Base-by-base conservation (phyloP, 1,284 basidiomycete species). In the Microbotryomycetes sp. region DNA sequence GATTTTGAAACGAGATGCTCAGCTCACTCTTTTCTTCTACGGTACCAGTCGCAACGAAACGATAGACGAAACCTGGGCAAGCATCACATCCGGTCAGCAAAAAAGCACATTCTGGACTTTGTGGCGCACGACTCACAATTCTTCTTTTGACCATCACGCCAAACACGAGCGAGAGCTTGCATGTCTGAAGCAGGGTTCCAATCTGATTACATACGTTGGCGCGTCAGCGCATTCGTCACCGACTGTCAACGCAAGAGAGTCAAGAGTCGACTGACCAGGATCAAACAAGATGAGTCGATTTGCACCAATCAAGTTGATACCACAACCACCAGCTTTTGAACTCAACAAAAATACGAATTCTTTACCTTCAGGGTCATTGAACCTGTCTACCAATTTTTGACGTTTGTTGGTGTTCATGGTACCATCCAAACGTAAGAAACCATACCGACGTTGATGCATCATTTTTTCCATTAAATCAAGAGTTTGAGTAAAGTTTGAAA, bases 131-230 rank as follows among this genome's bases (percentile, higher is more conserved):
- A 72, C 86, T 59, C 72, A 90, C 92, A 97, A 77, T 94, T 91
- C 84, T 98, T 98, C 84, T 97, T 99, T 77, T 98, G 94, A 0
- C 94, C 94, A 73, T 99, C 94, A 80, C 96, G 88, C 94, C 94
- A 99, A 2, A 99, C 94, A 76, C 94, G 90, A 46, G 94, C 94
- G 5, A 98, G 81, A 9, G 94, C 94, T 76, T 99, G 96, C 75
- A 98, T 96, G 76, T 99, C 94, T 42, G 93, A 91, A 5, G 94
- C 93, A 23, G 93, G 94, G 72, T 97, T 97, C 93, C 94, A 97
- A 74, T 97, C 93, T 92, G 7, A 42, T 29, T 29, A 4, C 5
- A 19, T 53, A 29, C 47, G 23, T 19, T 16, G 12, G 9, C 4
- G 2, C 16, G 3, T 45, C 31, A 12, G 29, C 23, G 31, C 56